Conservation (phyloP, 305 asterid species). For the Ruellia speciosa region DNA sequence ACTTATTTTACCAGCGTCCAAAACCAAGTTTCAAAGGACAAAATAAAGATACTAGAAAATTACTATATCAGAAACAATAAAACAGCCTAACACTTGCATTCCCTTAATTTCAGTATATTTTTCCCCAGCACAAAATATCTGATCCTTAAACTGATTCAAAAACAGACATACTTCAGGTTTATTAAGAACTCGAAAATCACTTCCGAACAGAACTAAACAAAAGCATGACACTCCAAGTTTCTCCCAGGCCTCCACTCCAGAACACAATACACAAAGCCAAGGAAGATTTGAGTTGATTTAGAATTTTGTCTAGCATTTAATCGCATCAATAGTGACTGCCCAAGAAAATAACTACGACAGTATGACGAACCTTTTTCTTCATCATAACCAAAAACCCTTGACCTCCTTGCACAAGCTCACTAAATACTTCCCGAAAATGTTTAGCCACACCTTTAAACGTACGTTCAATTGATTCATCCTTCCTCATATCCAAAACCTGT, state of each 20-base stretch:
- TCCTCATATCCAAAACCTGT: constrained; percentile 90
- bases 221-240: not conserved
- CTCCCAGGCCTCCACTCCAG: not conserved
- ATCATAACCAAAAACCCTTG: constrained; percentile 88
- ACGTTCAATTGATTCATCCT: constrained; percentile 97
- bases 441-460: constrained; percentile 97
- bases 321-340: not conserved
- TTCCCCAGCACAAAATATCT: not conserved
- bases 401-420: constrained; percentile 99
- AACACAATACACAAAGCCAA: not conserved
- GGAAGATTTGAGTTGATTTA: not conserved
- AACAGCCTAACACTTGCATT: no score
- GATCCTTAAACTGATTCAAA: not conserved
- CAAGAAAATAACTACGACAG: constrained; percentile 16
- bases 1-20: not conserved
- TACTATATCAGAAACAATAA: no score
- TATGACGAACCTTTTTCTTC: constrained; percentile 83
- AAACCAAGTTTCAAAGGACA: not conserved
- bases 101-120: not conserved
- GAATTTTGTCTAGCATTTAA: not conserved
- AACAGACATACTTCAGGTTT: no score
- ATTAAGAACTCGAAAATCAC: not conserved
- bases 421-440: constrained; percentile 93
- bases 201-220: not conserved
- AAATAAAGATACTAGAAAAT: not conserved